A percentile compares a stretch with the other conserved stretches of the same genome.
Conservation (phyloP, 225 moss, liverwort and hornwort species). For the Rhytidiadelphus loreus region DNA sequence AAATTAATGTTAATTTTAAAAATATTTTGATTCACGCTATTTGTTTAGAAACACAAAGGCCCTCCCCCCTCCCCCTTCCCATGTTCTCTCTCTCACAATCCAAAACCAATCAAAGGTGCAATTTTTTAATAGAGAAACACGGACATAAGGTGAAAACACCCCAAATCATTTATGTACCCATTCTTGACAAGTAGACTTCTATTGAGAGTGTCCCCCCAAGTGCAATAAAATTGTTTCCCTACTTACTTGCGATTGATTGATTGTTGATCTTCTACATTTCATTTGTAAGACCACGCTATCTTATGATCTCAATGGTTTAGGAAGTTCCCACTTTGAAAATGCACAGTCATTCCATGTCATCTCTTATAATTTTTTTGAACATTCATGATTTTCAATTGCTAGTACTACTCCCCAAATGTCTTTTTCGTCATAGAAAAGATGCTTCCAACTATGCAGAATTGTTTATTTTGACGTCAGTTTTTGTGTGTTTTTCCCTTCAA, state of each 20-base stretch:
- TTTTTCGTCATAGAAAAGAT: fast-evolving
- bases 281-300: fast-evolving
- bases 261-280: fast-evolving
- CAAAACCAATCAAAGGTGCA: neutral
- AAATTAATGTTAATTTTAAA: neutral
- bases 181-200: neutral
- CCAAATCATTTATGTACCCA: fast-evolving
- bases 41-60: neutral
- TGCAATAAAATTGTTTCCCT: neutral
- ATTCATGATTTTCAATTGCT: neutral
- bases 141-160: fast-evolving
- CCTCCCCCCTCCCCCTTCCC: too few species aligned
- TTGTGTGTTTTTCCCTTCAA: neutral
- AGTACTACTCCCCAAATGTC: neutral
- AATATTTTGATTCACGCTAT: too few species aligned
- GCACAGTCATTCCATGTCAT: too few species aligned
- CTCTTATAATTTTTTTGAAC: fast-evolving
- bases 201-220: neutral
- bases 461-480: too few species aligned
- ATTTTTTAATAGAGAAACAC: too few species aligned
- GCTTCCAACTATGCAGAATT: neutral
- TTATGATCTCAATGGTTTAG: fast-evolving
- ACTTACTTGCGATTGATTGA: neutral
- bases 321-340: neutral
- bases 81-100: too few species aligned